Evolutionary conservation across 441 rosid genomes (phyloP), one percentile per base, ranked within the genome.

Genomic region (Manihot esculenta): DNA sequence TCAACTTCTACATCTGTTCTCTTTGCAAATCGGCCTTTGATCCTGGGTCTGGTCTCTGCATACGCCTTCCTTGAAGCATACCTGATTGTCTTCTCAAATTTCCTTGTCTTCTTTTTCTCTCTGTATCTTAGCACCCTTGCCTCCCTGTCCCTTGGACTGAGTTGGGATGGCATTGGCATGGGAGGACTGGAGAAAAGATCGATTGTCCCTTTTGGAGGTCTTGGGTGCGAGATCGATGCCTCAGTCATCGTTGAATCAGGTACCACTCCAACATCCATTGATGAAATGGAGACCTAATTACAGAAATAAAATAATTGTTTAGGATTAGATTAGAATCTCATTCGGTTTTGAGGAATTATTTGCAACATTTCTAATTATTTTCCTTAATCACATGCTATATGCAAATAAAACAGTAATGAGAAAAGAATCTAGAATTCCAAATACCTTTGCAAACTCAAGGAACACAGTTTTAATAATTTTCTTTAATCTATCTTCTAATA

Each of bases 21-120:
- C 86, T 94, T 94, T 0, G 94, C 97, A 50, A 94, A 94, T 57
- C 97, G 72, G 35, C 99, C 99, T 78, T 92, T 94, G 84, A 94
- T 87, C 38, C 99, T 77, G 15, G 97, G 99, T 67, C 99, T 84
- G 45, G 87, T 85, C 78, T 94, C 99, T 41, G 99, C 99, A 62
- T 94, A 94, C 6, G 99, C 97, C 78, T 94, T 94, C 80, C 99
- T 85, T 17, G 97, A 94, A 50, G 99, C 99, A 76, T 94, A 94
- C 84, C 99, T 81, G 72, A 94, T 90, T 23, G 99, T 94, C 84
- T 92, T 94, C 81, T 90, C 96, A 30, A 94, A 94, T 79, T 89
- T 94, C 63, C 99, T 82, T 0, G 77, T 79, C 83, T 92, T 94
- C 88, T 87, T 94, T 76, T 94, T 94, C 84, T 94, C 97, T 83